phyloP scores from a whole-genome alignment of 495 filamentous ascomycete species.

The Penicillium bialowiezense region DNA sequence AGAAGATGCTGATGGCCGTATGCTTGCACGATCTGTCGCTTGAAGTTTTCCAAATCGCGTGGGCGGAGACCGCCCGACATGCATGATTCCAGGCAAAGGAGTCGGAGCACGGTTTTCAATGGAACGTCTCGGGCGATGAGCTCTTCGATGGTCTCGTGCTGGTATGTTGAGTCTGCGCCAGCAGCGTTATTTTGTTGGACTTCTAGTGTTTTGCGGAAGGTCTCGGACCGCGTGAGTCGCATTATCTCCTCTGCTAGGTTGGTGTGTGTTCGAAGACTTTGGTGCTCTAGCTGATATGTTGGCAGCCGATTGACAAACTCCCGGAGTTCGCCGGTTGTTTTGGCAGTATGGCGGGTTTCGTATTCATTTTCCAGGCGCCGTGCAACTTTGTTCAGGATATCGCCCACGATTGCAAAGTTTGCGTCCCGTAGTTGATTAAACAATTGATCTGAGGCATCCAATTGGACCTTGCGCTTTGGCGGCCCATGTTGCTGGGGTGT shows the following conservation, averaged over 20 bases:
- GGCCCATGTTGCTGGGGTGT: constrained; percentile 57
- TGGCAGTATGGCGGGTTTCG: constrained; percentile 82
- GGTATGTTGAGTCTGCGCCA: constrained; percentile 79
- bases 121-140: constrained; percentile 83
- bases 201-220: constrained; percentile 83
- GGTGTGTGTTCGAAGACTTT: constrained; percentile 87
- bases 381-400: constrained; percentile 85
- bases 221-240: constrained; percentile 81
- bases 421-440: constrained; percentile 86
- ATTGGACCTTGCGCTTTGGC: constrained; percentile 84
- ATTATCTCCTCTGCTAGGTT: constrained; percentile 91
- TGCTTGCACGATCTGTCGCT: constrained; percentile 80
- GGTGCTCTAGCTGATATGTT: constrained; percentile 89
- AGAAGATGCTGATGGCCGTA: constrained; percentile 94
- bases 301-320: constrained; percentile 91
- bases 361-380: constrained; percentile 84
- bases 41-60: constrained; percentile 85
- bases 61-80: constrained; percentile 84
- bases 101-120: constrained; percentile 72
- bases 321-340: constrained; percentile 83
- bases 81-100: constrained; percentile 88
- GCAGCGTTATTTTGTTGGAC: constrained; percentile 96
- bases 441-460: constrained; percentile 86
- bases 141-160: constrained; percentile 89
- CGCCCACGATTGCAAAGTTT: constrained; percentile 92